Percentiles rank a stretch among this genome's conserved stretches.
Evolutionary conservation across 805 yeast species (phyloP).

Genomic region (Kodamaea hsintzibuensis): DNA sequence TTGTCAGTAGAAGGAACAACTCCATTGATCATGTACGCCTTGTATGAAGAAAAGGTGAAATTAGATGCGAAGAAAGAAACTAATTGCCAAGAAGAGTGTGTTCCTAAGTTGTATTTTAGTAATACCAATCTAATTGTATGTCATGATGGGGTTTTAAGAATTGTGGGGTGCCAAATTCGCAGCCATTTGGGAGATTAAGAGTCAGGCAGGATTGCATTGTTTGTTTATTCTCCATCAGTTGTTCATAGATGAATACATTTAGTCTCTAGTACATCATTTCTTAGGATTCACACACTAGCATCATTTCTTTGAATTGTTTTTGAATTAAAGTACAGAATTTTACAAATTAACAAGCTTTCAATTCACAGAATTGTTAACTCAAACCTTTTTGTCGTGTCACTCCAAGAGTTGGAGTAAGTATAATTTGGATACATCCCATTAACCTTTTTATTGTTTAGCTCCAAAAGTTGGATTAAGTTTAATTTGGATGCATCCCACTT

Average conservation of each 20-base stretch:
- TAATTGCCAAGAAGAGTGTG: not conserved
- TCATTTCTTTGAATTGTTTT: too few species aligned
- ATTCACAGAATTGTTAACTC: not conserved
- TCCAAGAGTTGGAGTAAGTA: too few species aligned
- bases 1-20: not conserved
- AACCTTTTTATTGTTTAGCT: not conserved
- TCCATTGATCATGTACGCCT: not conserved
- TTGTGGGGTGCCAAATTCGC: not conserved
- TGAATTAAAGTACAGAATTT: too few species aligned
- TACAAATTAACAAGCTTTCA: not conserved
- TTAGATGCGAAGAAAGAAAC: not conserved
- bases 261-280: too few species aligned
- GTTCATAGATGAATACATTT: too few species aligned
- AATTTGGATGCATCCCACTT: too few species aligned
- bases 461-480: not conserved
- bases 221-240: too few species aligned
- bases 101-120: not conserved
- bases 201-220: too few species aligned
- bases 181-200: not conserved
- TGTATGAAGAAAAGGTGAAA: not conserved
- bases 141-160: not conserved
- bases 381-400: not conserved
- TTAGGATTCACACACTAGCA: too few species aligned
- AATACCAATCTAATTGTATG: not conserved
- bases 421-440: too few species aligned